Evolutionary conservation across 2,329 filamentous ascomycete genomes (phyloP).

Genomic region (Sporothrix inflata): DNA sequence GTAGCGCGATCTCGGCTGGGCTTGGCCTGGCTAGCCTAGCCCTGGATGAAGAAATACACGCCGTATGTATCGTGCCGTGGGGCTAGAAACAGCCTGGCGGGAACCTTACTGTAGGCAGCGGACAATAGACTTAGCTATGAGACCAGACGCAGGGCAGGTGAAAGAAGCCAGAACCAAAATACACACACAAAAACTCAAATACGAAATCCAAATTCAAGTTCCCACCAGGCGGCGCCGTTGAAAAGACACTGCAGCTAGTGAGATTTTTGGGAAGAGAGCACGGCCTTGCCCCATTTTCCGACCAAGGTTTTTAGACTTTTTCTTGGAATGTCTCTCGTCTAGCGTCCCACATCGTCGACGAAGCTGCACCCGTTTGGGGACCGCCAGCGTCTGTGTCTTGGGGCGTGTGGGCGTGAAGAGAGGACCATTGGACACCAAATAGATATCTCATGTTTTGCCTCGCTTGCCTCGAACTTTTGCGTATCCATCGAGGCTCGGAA

Average conservation of each 20-base stretch:
- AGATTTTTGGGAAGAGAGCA: not conserved
- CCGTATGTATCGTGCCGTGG: not conserved
- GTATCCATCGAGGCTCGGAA: not conserved
- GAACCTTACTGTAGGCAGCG: too few relatives aligned
- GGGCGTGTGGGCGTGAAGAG: not conserved
- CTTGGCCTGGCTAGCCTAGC: not conserved
- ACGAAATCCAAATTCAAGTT: not conserved
- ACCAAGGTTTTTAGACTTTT: not conserved
- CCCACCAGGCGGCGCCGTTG: not conserved
- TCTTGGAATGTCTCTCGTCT: not conserved
- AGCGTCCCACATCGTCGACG: not conserved
- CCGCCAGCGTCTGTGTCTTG: not conserved
- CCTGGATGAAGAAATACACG: not conserved
- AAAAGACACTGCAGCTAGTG: not conserved
- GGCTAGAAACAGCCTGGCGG: too few relatives aligned
- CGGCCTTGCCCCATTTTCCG: slow-evolving; percentile 15
- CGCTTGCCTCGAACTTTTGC: not conserved
- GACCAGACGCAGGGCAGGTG: not conserved
- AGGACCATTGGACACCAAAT: not conserved
- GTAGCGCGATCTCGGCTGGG: not conserved
- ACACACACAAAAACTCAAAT: not conserved
- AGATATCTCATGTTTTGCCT: not conserved
- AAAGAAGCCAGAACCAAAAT: not conserved
- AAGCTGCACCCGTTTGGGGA: not conserved
- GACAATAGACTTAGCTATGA: not conserved